phyloP scores from a whole-genome alignment of 495 filamentous ascomycete genomes.

The Daldinia childiae region DNA sequence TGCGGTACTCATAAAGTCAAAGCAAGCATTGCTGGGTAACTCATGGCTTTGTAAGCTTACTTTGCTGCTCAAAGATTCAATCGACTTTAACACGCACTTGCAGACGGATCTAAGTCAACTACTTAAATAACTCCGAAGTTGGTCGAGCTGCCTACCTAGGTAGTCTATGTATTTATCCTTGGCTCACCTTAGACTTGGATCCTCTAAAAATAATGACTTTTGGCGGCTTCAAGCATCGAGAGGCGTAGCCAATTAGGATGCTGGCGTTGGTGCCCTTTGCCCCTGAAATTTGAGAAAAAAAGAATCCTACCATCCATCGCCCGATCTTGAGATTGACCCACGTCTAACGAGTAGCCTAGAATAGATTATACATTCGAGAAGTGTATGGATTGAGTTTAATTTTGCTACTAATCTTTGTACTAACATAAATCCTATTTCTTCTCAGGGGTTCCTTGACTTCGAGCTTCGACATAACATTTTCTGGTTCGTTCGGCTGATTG shows the following conservation, averaged over 20 bases:
- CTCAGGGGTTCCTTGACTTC: not conserved
- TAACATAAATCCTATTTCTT: not conserved
- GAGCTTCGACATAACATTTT: not conserved
- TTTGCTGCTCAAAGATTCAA: not conserved
- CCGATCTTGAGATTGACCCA: constrained; percentile 32
- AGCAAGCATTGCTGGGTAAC: not conserved
- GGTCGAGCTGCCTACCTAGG: constrained; percentile 1
- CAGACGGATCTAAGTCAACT: not conserved
- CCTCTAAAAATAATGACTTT: constrained; percentile 13
- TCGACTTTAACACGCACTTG: not conserved
- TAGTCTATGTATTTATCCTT: constrained; percentile 15
- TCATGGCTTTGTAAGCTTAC: not conserved
- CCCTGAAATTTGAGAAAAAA: constrained; percentile 32
- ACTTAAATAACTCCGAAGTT: constrained; percentile 5
- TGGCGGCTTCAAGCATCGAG: constrained; percentile 7
- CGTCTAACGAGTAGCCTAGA: constrained; percentile 11
- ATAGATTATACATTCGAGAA: constrained; percentile 32
- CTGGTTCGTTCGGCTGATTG: not conserved
- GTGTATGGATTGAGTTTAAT: constrained; percentile 22
- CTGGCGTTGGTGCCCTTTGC: constrained; percentile 8
- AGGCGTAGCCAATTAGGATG: constrained; percentile 26
- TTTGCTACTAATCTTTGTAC: constrained; percentile 6
- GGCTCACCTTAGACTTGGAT: constrained; percentile 1
- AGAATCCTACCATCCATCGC: constrained; percentile 34
- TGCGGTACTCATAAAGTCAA: no score